Percentiles rank a stretch among this genome's conserved stretches.
Conservation (phyloP, 2,329 filamentous ascomycete species). For the Dendryphion nanum region DNA sequence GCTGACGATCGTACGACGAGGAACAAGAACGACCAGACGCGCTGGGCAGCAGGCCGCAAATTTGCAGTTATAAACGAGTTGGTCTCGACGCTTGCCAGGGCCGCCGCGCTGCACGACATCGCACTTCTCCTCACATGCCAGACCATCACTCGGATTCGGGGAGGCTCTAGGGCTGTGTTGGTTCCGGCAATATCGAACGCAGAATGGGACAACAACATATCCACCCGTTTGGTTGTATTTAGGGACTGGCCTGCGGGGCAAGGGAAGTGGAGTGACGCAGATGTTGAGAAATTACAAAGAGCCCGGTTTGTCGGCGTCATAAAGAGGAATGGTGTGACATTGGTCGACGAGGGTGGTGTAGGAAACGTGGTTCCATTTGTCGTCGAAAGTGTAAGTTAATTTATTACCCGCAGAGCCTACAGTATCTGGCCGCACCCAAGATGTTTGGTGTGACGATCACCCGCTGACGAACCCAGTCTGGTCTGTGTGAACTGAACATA, state of each 20-base stretch:
- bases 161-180: conserved; percentile 65
- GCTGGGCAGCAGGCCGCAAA: conserved; percentile 50
- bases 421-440: conserved; percentile 15
- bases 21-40: conserved; percentile 43
- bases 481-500: conserved; percentile 31
- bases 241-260: conserved; percentile 59
- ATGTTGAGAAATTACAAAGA: conserved; percentile 29
- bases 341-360: conserved; percentile 42
- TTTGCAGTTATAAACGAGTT: conserved; percentile 68
- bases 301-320: conserved; percentile 45
- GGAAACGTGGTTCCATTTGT: conserved; percentile 52
- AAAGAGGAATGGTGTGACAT: conserved; percentile 42
- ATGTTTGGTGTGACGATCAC: conserved; percentile 12
- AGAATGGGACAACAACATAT: conserved; percentile 78
- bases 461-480: conserved; percentile 27
- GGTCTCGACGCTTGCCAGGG: conserved; percentile 59
- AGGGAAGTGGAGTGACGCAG: conserved; percentile 23
- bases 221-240: conserved; percentile 73
- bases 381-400: conserved; percentile 46
- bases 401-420: conserved; percentile 23
- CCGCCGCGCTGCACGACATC: conserved; percentile 70
- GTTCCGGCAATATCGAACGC: conserved; percentile 71
- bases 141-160: conserved; percentile 76
- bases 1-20: conserved; percentile 44
- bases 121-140: conserved; percentile 77